Base-by-base conservation (phyloP, 2,329 filamentous ascomycete species). In the Scedosporium apiospermum region DNA sequence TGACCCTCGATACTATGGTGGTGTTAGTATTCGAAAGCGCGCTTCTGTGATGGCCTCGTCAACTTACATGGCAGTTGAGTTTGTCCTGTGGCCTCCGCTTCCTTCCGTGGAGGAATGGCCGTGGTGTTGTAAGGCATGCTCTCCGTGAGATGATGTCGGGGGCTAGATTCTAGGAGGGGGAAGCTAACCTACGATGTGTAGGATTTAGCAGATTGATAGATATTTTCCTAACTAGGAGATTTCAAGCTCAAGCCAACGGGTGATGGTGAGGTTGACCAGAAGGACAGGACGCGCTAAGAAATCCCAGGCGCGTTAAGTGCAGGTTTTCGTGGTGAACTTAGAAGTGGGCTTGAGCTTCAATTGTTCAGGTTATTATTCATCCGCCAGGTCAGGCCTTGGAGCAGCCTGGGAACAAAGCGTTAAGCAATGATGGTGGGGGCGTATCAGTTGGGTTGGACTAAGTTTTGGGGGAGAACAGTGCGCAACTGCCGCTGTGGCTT, bases 81-180 rank as follows among this genome's bases (percentile, higher is more conserved):
- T 67, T 91, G 88, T 67, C 93, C 93, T 2, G 90, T 96, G 57
- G 90, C 84, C 75, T 96, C 91, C 72, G 90, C 84, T 75, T 96
- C 91, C 72, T 90, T 88, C 14, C 88, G 80, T 46, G 89, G 90
- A 67, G 88, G 84, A 63, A 95, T 95, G 18, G 90, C 88, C 3
- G 87, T 87, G 67, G 90, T 93, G 76, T 96, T 96, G 79, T 95
- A 93, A 27, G 93, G 90, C 93, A 98, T 97, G 59, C 18, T 75
- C 14, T 14, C 21, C 41, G 38, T 34, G 27, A 46, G 61, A 18
- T 51, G 30, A 30, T 30, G 60, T n/a, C 49, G 51, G 23, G n/a
- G 12, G 30, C 30, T 34, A 58, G 26, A 27, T 26, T 23, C n/a
- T 34, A 26, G 12, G 7, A 23, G 14, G 51, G 51, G 9, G n/a